These are phyloP conservation scores for Jatropha curcas DNA, from an alignment of 345 rosid species.

Conservation along the genomic window DNA sequence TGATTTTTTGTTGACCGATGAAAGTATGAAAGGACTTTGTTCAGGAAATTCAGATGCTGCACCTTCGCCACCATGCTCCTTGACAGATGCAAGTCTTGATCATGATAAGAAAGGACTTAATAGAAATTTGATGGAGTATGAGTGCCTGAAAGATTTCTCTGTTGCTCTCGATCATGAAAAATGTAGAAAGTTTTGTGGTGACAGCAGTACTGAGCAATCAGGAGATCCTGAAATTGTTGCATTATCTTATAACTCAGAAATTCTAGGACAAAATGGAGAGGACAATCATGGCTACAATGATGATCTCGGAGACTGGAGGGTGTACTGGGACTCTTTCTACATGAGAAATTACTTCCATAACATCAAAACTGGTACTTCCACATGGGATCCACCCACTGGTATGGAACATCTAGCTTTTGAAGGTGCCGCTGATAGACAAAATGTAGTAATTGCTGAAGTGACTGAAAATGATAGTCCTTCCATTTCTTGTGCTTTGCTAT, in stretches of 20 bases:
- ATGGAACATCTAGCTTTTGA: conserved; percentile 50
- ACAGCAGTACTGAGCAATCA: conserved; percentile 21
- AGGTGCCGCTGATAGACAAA: conserved; percentile 23
- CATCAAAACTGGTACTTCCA: conserved; percentile 55
- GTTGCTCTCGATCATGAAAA: conserved; percentile 16
- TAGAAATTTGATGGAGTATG: conserved; percentile 21
- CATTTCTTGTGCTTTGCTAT: conserved; percentile 21
- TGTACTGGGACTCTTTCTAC: conserved; percentile 74
- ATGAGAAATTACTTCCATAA: conserved; percentile 66
- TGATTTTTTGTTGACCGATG: conserved; percentile 25
- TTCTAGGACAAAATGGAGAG: conserved; percentile 19
- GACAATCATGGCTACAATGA: conserved; percentile 18
- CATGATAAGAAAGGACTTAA: conserved; percentile 30
- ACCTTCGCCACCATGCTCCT: conserved; percentile 22
- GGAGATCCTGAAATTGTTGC: conserved; percentile 20
- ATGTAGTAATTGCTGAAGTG: conserved; percentile 37
- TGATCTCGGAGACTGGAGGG: conserved; percentile 63
- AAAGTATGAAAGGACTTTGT: conserved; percentile 17
- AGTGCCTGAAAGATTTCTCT: conserved; percentile 21
- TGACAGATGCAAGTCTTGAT: conserved; percentile 22
- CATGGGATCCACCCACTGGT: conserved; percentile 74
- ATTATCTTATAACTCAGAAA: conserved; percentile 29
- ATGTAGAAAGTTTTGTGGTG: conserved; percentile 19
- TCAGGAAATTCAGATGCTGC: conserved; percentile 28
- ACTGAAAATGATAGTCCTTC: conserved; percentile 25